Evolutionary conservation across 371 early-diverging fungal species (phyloP), one percentile per base, ranked within the genome.

Genomic region (Smittium culicis): DNA sequence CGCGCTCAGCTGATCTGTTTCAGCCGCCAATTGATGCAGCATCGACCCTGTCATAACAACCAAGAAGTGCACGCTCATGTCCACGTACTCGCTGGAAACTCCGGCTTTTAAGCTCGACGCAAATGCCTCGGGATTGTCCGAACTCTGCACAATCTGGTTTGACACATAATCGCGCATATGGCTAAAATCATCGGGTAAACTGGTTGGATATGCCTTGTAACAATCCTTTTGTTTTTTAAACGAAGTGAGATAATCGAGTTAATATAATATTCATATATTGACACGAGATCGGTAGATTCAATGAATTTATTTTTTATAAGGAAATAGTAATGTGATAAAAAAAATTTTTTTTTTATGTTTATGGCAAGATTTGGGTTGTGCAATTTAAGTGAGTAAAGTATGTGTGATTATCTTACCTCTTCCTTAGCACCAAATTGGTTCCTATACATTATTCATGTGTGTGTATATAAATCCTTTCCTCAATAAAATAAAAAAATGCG

Each of bases 401-500:
- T n/a, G n/a, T n/a, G n/a, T n/a, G n/a, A n/a, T n/a, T n/a, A n/a
- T n/a, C n/a, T n/a, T n/a, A n/a, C n/a, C n/a, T 45, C 45, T 45
- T 45, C 45, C 45, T 45, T 45, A 45, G 45, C 45, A 45, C 45
- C 45, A 45, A 45, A 45, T 45, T 45, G 45, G 45, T 45, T 45
- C 20, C 45, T 45, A 45, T 20, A 45, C 45, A 45, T 45, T 45
- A 60, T 29, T 8, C 32, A 14, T 60, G 27, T 60, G 11, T 60
- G 11, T 60, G 27, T 60, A 14, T 60, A 25, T 8, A 29, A 25
- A 8, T 14, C 11, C 25, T 14, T 25, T 60, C 8, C 14, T 60
- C 8, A 16, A 60, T 29, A 60, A 60, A 25, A 60, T 29, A 60
- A 27, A 60, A 60, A 60, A 60, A 60, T 29, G 60, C 14, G 32